Conservation (phyloP, 2,329 filamentous ascomycete genomes). For the Fusarium cyanostomum region DNA sequence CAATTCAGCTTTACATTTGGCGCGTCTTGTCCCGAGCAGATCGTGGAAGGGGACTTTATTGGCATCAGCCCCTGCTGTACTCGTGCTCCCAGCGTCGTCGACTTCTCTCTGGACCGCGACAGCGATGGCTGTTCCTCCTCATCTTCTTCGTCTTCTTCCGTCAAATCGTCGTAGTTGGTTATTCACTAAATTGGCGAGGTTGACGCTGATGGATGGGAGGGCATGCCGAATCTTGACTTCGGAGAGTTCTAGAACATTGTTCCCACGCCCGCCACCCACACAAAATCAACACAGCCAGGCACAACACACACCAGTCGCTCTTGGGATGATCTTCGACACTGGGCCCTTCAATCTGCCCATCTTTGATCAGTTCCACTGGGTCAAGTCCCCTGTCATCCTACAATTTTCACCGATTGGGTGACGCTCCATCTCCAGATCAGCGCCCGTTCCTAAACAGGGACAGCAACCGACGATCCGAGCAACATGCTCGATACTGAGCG, state of each 20-base stretch:
- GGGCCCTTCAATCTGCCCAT: constrained; percentile 8
- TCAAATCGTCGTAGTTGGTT: constrained; percentile 35
- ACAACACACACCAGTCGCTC: constrained; percentile 13
- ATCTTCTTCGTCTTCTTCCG: constrained; percentile 25
- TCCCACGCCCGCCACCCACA: constrained; percentile 13
- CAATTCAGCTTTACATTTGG: constrained; percentile 60
- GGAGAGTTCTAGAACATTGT: constrained; percentile 32
- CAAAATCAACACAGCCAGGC: constrained; percentile 6
- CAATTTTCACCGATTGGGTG: constrained; percentile 18
- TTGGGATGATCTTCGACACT: constrained; percentile 14
- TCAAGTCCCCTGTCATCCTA: constrained; percentile 2
- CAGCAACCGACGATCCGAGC: constrained; percentile 22
- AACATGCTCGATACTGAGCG: constrained; percentile 14
- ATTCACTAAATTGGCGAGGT: constrained; percentile 36
- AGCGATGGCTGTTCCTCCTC: constrained; percentile 37
- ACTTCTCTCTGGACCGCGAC: constrained; percentile 35
- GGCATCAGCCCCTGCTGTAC: constrained; percentile 59
- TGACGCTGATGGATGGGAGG: constrained; percentile 32
- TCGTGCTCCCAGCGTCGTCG: constrained; percentile 49
- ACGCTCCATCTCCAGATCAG: constrained; percentile 24
- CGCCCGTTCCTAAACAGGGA: constrained; percentile 23
- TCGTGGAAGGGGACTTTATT: constrained; percentile 47
- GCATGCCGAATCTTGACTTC: constrained; percentile 21
- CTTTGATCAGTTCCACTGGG: constrained; percentile 7
- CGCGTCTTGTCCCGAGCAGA: constrained; percentile 46